phyloP scores from a whole-genome alignment of 441 rosid species.

The Syzygium syzygioides region DNA sequence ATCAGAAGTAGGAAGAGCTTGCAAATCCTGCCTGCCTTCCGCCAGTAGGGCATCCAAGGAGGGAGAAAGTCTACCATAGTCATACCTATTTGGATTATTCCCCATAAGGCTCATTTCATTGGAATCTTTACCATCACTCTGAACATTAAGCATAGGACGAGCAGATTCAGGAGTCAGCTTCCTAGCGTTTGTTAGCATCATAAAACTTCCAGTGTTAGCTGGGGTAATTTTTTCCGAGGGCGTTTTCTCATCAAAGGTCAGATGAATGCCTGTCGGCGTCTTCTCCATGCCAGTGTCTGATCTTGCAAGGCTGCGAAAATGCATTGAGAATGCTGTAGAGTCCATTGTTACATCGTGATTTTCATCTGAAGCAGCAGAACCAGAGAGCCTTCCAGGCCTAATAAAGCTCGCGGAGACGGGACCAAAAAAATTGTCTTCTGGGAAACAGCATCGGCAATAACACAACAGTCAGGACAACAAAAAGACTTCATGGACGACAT shows the following conservation, averaged over 20 bases:
- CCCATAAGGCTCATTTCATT: conserved; percentile 91
- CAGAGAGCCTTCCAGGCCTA: conserved; percentile 64
- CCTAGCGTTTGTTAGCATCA: conserved; percentile 56
- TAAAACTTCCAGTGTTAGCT: conserved; percentile 49
- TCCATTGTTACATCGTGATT: conserved; percentile 88
- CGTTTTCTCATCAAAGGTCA: conserved; percentile 49
- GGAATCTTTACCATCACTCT: conserved; percentile 58
- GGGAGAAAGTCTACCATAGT: conserved; percentile 73
- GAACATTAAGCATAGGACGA: conserved; percentile 23
- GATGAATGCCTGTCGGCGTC: conserved; percentile 30
- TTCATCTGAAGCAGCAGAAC: conserved; percentile 60
- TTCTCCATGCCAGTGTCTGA: conserved; percentile 58
- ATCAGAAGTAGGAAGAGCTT: conserved; percentile 17
- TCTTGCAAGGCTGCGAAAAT: conserved; percentile 71
- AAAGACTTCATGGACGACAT: not conserved
- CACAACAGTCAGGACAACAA: not conserved
- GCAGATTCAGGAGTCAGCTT: conserved; percentile 31
- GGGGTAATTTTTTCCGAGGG: conserved; percentile 31
- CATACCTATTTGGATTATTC: conserved; percentile 46
- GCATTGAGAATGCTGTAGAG: conserved; percentile 91
- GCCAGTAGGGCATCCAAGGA: conserved; percentile 62
- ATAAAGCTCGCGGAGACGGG: conserved; percentile 87
- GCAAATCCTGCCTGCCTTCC: conserved; percentile 36
- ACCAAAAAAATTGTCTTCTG: conserved; percentile 77
- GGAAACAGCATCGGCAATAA: not conserved